A percentile compares a stretch with the other conserved stretches of the same genome.
Evolutionary conservation across 2,329 filamentous ascomycete genomes (phyloP).

Genomic region (Hypoxylon rubiginosum): DNA sequence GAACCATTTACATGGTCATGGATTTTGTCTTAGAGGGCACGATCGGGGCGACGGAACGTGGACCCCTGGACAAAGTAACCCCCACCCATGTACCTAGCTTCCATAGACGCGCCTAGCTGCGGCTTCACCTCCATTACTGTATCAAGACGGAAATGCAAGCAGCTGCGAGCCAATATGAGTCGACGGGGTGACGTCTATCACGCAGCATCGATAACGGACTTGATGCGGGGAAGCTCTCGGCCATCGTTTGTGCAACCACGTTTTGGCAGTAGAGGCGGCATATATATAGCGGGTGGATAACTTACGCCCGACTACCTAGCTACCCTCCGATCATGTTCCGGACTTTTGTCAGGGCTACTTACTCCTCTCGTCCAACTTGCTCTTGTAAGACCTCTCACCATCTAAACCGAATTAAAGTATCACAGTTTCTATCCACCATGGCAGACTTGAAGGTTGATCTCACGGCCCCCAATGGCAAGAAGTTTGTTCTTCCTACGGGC

Average conservation of each 20-base stretch:
- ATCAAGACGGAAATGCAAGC: slow-evolving; percentile 6
- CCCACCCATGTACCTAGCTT: neutral
- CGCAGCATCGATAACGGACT: slow-evolving; percentile 20
- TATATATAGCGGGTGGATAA: slow-evolving; percentile 3
- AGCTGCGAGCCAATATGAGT: slow-evolving; percentile 16
- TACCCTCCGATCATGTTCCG: slow-evolving; percentile 27
- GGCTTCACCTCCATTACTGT: slow-evolving; percentile 17
- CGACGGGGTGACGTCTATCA: slow-evolving; percentile 3
- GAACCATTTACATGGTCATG: neutral
- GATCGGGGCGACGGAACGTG: neutral
- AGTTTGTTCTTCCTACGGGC: slow-evolving; percentile 74
- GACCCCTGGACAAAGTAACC: neutral
- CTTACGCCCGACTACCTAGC: neutral
- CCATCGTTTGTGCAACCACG: slow-evolving; percentile 9
- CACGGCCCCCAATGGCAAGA: slow-evolving; percentile 78
- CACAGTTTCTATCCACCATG: slow-evolving; percentile 46
- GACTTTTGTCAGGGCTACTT: slow-evolving; percentile 15
- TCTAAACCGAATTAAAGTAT: slow-evolving; percentile 19
- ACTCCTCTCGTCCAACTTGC: neutral
- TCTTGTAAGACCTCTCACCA: slow-evolving; percentile 10
- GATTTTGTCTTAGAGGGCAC: too few relatives aligned
- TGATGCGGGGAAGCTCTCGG: slow-evolving; percentile 34
- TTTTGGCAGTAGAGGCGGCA: neutral
- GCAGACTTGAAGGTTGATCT: slow-evolving; percentile 64
- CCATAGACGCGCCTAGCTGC: slow-evolving; percentile 10